Percentiles rank a stretch among this genome's conserved stretches.
Conservation (phyloP, 768 basidiomycete genomes). For the Mycena olivaceomarginata region DNA sequence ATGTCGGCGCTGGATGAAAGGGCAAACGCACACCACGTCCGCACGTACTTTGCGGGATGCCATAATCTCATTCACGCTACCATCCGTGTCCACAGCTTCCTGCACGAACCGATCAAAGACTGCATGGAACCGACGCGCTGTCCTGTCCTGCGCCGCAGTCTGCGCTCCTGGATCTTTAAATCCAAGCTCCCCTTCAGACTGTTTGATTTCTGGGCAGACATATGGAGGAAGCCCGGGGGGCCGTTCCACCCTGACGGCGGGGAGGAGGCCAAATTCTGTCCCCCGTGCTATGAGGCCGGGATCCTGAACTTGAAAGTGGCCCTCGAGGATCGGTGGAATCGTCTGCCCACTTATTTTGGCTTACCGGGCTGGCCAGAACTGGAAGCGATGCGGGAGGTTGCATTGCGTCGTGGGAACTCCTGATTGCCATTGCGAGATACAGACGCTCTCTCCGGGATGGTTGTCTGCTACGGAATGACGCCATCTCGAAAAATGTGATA, state of each 20-base stretch:
- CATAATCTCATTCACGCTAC: not conserved
- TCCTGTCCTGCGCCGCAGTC: no score
- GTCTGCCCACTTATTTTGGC: not conserved
- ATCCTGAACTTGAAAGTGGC: not conserved
- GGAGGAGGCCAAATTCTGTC: not conserved
- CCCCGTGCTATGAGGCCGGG: not conserved
- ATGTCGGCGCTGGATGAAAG: not conserved
- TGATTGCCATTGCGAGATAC: not conserved
- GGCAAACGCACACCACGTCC: not conserved
- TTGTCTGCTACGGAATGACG: no score
- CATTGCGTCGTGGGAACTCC: not conserved
- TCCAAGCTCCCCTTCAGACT: no score
- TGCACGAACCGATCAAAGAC: no score
- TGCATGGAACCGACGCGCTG: no score
- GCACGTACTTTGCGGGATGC: not conserved
- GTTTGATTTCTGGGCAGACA: no score
- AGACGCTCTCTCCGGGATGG: no score
- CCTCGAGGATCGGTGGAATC: not conserved
- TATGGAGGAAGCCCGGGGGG: no score
- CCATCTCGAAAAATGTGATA: no score
- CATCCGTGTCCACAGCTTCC: no score
- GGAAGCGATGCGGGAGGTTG: not conserved
- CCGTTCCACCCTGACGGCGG: no score
- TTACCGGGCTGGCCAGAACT: conserved; percentile 5
- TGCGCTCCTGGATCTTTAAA: no score